Percentiles rank a stretch among this genome's conserved stretches.
phyloP scores from a whole-genome alignment of 352 stramenopile genomes.

The Phytophthora fragariae region DNA sequence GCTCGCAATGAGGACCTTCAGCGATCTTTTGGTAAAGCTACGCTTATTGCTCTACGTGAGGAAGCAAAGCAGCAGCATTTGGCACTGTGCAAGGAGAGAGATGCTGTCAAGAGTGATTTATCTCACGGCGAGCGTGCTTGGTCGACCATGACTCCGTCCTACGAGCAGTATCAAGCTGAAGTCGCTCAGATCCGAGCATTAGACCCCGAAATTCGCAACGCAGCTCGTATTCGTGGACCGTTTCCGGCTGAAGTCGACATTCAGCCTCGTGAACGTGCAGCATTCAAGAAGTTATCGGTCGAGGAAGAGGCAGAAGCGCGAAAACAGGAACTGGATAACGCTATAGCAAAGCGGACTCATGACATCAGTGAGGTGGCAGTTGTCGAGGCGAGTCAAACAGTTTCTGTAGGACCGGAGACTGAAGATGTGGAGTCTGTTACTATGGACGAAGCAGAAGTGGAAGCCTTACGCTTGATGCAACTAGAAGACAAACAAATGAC shows the following conservation, averaged over 20 bases:
- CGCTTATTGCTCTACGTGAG: conserved; percentile 70
- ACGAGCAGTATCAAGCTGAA: conserved; percentile 73
- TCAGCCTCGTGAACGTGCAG: conserved; percentile 57
- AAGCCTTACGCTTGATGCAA: conserved; percentile 16
- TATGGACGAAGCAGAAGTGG: conserved; percentile 9
- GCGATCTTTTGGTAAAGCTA: conserved; percentile 65
- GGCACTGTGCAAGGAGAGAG: conserved; percentile 55
- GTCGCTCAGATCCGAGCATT: conserved; percentile 59
- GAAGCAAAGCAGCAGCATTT: conserved; percentile 68
- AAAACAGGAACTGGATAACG: conserved; percentile 61
- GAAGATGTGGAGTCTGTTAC: neutral
- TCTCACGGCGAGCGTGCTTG: conserved; percentile 54
- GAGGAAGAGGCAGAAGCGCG: conserved; percentile 78
- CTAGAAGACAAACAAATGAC: conserved; percentile 23
- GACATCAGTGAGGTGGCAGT: conserved; percentile 44
- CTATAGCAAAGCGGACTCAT: conserved; percentile 68
- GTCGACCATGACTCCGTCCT: conserved; percentile 54
- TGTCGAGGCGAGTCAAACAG: conserved; percentile 5
- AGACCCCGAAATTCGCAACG: conserved; percentile 41
- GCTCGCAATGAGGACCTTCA: conserved; percentile 72
- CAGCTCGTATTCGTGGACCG: conserved; percentile 54
- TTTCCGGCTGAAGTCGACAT: conserved; percentile 61
- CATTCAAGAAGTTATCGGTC: conserved; percentile 86
- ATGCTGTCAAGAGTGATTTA: conserved; percentile 60
- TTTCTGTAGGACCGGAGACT: neutral